Evolutionary conservation across 1,139 yeast species (phyloP).

Genomic region (Trichomonascaceae sp.): DNA sequence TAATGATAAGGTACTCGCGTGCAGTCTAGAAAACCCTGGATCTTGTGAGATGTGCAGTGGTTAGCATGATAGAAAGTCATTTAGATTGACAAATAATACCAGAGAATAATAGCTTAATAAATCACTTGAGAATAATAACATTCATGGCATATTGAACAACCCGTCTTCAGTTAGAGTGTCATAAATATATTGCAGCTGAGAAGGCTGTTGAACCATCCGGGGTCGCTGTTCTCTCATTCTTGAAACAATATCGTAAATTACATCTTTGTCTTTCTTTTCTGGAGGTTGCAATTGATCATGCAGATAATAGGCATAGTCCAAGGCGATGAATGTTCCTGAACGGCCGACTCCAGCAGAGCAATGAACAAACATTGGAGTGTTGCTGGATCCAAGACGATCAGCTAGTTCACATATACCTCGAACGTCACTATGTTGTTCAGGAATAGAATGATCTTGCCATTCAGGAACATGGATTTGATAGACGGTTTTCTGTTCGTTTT

Average conservation of each 20-base stretch:
- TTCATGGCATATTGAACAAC: background rate
- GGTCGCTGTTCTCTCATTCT: conserved; percentile 49
- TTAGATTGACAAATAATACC: conserved; percentile 1
- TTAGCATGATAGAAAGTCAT: conserved; percentile 33
- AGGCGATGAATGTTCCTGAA: conserved; percentile 70
- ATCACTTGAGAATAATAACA: conserved; percentile 4
- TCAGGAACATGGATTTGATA: conserved; percentile 48
- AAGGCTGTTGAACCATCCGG: conserved; percentile 62
- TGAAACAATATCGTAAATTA: conserved; percentile 35
- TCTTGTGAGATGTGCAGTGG: conserved; percentile 99
- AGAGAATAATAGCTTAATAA: background rate
- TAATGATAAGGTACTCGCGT: conserved; percentile 90
- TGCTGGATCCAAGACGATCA: conserved; percentile 24
- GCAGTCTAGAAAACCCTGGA: conserved; percentile 95
- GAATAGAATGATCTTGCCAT: conserved; percentile 55
- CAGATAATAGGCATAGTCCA: conserved; percentile 45
- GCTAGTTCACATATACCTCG: conserved; percentile 31
- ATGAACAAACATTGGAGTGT: conserved; percentile 50
- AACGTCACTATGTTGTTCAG: conserved; percentile 38
- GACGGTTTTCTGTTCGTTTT: conserved; percentile 29
- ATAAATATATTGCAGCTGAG: conserved; percentile 50
- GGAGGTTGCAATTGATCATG: conserved; percentile 3
- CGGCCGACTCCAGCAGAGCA: conserved; percentile 87
- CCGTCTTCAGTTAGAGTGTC: conserved; percentile 26
- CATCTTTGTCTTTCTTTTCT: conserved; percentile 22